Conservation (phyloP, 2,329 filamentous ascomycete genomes). For the Leptographium wingfieldii region DNA sequence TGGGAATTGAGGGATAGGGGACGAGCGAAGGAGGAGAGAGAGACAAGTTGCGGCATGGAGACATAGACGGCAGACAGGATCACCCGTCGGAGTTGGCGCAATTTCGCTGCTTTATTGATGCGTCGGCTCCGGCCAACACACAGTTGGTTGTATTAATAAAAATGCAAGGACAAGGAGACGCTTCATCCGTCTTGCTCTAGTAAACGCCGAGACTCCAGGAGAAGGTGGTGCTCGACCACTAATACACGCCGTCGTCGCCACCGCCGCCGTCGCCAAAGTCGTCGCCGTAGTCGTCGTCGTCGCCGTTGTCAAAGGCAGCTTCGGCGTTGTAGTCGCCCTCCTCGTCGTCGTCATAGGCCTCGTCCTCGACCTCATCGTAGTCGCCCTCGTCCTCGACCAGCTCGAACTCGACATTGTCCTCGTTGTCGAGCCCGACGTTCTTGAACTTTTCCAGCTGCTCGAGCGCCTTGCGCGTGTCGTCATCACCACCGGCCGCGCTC, state of each 20-base stretch:
- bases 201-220: not conserved
- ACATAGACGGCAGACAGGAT: too few relatives aligned
- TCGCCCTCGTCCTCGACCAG: constrained; percentile 38
- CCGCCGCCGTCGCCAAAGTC: constrained; percentile 36
- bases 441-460: constrained; percentile 32
- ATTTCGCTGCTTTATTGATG: too few relatives aligned
- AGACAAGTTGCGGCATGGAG: not conserved
- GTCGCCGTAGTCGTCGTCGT: constrained; percentile 33
- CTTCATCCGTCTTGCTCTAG: not conserved
- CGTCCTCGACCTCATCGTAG: constrained; percentile 30
- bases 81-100: too few relatives aligned
- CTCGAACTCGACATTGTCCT: constrained; percentile 27
- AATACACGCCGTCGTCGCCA: constrained; percentile 17
- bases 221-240: not conserved
- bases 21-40: too few relatives aligned
- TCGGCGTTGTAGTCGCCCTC: constrained; percentile 51
- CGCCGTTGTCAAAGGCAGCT: constrained; percentile 46
- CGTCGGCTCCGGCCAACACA: too few relatives aligned
- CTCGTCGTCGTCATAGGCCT: constrained; percentile 44
- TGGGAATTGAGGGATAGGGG: constrained; percentile 9
- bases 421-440: constrained; percentile 26
- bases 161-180: not conserved
- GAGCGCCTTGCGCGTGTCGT: constrained; percentile 22
- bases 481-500: constrained; percentile 13
- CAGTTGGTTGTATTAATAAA: too few relatives aligned